A percentile compares a stretch with the other conserved stretches of the same genome.
These are phyloP conservation scores for Cucurbitaria berberidis DNA, from an alignment of 2,329 filamentous ascomycete species.

Conservation along the genomic window DNA sequence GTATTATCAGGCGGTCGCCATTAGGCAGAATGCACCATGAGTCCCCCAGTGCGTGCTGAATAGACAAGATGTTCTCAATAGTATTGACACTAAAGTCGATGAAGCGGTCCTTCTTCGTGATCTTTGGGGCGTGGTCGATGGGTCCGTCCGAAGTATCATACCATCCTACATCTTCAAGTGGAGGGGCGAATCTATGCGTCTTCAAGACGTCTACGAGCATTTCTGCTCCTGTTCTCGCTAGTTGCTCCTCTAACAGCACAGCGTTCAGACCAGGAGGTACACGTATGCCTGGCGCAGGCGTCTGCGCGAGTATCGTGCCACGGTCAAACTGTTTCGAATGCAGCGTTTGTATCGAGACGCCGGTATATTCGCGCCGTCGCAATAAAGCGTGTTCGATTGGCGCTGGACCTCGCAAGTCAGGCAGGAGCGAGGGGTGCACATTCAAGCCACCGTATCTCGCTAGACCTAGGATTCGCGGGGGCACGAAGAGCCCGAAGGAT, in stretches of 20 bases:
- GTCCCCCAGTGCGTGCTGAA: conserved; percentile 66
- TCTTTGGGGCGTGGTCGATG: conserved; percentile 70
- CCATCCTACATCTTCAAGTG: conserved; percentile 52
- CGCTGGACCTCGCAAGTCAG: conserved; percentile 83
- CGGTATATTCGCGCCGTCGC: conserved; percentile 64
- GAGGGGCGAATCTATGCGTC: conserved; percentile 68
- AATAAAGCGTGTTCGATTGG: conserved; percentile 87
- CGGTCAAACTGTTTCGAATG: conserved; percentile 78
- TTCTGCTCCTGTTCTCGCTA: conserved; percentile 70
- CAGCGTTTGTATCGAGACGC: conserved; percentile 86
- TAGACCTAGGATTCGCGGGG: conserved; percentile 70
- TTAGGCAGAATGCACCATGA: conserved; percentile 63
- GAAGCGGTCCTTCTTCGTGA: conserved; percentile 67
- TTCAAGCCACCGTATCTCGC: conserved; percentile 88
- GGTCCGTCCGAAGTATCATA: conserved; percentile 26
- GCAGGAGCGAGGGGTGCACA: conserved; percentile 88
- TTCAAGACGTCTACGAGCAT: conserved; percentile 73
- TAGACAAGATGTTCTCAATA: conserved; percentile 61
- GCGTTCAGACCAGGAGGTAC: conserved; percentile 60
- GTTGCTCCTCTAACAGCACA: conserved; percentile 55
- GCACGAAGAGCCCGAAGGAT: conserved; percentile 91
- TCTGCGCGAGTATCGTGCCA: conserved; percentile 75
- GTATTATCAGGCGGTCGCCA: conserved; percentile 36
- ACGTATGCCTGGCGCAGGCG: conserved; percentile 58
- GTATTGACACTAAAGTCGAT: conserved; percentile 66